These are phyloP conservation scores for Scheffersomyces lignicola DNA, from an alignment of 1,139 yeast genomes.

Conservation along the genomic window DNA sequence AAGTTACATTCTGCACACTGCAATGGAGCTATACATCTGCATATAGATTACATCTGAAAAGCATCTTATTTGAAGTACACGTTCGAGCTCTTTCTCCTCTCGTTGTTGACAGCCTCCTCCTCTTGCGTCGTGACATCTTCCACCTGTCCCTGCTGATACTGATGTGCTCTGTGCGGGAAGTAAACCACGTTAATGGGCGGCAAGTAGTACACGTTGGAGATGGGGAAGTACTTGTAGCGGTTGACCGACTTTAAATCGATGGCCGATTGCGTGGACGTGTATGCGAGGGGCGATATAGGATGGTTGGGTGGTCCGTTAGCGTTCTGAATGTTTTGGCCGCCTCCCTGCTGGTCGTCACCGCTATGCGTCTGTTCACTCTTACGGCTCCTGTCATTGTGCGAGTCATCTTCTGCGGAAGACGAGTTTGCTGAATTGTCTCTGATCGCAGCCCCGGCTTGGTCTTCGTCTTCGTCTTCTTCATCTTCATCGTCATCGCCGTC, in stretches of 20 bases:
- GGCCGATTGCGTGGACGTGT: slow-evolving; percentile 13
- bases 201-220: slow-evolving; percentile 54
- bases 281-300: slow-evolving; percentile 12
- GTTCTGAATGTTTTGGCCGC: slow-evolving; percentile 7
- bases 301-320: slow-evolving; percentile 1
- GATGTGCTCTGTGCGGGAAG: slow-evolving; percentile 58
- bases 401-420: slow-evolving; percentile 5
- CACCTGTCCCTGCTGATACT: slow-evolving; percentile 26
- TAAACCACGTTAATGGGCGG: slow-evolving; percentile 63
- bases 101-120: slow-evolving; percentile 11
- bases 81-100: slow-evolving; percentile 28
- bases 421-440: neutral
- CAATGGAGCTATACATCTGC: too few species aligned
- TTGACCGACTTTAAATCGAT: slow-evolving; percentile 18
- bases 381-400: slow-evolving; percentile 5
- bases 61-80: slow-evolving; percentile 30
- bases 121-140: slow-evolving; percentile 11
- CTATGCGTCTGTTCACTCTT: neutral
- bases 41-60: too few species aligned
- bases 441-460: slow-evolving; percentile 6
- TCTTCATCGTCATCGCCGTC: slow-evolving; percentile 12
- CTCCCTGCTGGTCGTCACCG: neutral
- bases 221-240: slow-evolving; percentile 55
- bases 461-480: slow-evolving; percentile 11
- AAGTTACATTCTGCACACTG: too few species aligned